These are phyloP conservation scores for Penstemon eatonii DNA, from an alignment of 257 asterid genomes.

Conservation along the genomic window DNA sequence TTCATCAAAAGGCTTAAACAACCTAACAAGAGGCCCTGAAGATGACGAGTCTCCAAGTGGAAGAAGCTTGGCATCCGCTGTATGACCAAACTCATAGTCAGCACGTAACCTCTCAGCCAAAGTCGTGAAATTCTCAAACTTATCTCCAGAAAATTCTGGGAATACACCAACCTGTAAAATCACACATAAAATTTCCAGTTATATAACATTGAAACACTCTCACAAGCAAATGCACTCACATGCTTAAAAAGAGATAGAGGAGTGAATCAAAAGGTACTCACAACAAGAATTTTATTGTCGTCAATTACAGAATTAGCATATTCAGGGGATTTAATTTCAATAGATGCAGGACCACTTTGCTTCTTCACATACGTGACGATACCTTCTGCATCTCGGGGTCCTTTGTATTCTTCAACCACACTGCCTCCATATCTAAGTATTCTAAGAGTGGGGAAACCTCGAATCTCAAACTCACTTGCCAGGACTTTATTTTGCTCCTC, in stretches of 20 bases:
- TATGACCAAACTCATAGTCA: conserved; percentile 76
- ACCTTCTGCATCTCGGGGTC: conserved; percentile 92
- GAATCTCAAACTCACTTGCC: conserved; percentile 54
- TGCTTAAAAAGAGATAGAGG: conserved; percentile 17
- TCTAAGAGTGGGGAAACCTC: conserved; percentile 77
- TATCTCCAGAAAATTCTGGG: conserved; percentile 87
- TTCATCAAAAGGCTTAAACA: conserved; percentile 95
- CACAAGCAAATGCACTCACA: neutral
- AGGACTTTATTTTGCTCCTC: conserved; percentile 61
- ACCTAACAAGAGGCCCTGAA: conserved; percentile 74
- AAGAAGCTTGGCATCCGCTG: conserved; percentile 69
- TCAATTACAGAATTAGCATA: conserved; percentile 53
- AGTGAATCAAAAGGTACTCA: conserved; percentile 34
- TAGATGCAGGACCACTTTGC: conserved; percentile 86
- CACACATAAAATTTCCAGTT: conserved; percentile 12
- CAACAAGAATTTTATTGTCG: conserved; percentile 65
- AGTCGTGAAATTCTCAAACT: conserved; percentile 76
- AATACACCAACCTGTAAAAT: conserved; percentile 75
- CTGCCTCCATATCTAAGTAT: conserved; percentile 84
- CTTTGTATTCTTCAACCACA: conserved; percentile 77
- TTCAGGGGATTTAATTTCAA: conserved; percentile 64
- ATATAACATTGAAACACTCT: neutral
- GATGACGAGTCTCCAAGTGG: conserved; percentile 82
- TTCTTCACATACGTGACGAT: conserved; percentile 65
- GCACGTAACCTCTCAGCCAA: conserved; percentile 84